Percentiles rank a stretch among this genome's conserved stretches.
These are phyloP conservation scores for Fusarium sp. DNA, from an alignment of 2,329 filamentous ascomycete genomes.

Conservation along the genomic window DNA sequence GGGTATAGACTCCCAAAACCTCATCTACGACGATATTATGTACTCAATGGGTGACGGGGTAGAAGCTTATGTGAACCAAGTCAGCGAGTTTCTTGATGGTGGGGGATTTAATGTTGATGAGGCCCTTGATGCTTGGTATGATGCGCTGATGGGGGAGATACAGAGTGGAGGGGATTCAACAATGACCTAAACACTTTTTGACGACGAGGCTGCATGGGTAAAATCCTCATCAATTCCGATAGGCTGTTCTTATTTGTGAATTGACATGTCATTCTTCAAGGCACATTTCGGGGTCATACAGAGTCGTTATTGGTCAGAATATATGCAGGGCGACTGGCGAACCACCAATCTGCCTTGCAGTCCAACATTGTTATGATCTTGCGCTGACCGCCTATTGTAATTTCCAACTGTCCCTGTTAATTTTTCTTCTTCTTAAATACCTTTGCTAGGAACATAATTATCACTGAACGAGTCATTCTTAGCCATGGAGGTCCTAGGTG, in stretches of 20 bases:
- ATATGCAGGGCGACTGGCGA: background rate
- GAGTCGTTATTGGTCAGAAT: background rate
- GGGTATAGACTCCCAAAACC: accelerated
- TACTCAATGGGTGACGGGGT: background rate
- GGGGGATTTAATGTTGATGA: conserved; percentile 5
- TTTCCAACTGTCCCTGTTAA: accelerated
- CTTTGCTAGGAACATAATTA: too few species aligned
- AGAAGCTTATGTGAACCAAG: conserved; percentile 2
- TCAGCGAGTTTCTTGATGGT: background rate
- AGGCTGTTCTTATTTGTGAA: too few species aligned
- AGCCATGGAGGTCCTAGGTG: background rate
- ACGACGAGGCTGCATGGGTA: too few species aligned
- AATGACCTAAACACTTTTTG: too few species aligned
- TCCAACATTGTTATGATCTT: background rate
- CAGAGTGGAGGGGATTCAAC: background rate
- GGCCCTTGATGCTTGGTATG: conserved; percentile 12
- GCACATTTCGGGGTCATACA: too few species aligned
- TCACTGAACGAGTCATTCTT: too few species aligned
- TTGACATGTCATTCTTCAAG: background rate
- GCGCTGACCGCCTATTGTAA: background rate
- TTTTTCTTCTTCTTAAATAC: background rate
- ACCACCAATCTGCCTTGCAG: background rate
- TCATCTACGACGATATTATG: background rate
- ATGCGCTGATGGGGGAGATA: conserved; percentile 7
- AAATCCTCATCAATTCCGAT: too few species aligned